Conservation (phyloP, 2,329 filamentous ascomycete genomes). For the Penicillium rolfsii region DNA sequence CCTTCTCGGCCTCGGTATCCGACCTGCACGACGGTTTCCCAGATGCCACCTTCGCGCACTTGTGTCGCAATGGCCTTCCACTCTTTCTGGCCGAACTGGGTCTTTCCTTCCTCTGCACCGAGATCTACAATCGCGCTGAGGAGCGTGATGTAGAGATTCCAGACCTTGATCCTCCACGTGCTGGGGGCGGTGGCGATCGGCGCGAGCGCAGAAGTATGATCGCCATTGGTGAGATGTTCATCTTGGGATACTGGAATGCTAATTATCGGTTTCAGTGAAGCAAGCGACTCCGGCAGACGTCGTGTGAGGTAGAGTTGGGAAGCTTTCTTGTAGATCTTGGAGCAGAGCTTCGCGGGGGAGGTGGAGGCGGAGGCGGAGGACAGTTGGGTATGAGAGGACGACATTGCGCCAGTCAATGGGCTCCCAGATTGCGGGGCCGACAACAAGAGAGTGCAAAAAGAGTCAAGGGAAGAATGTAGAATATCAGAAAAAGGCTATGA, state of each 20-base stretch:
- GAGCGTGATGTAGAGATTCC: constrained; percentile 94
- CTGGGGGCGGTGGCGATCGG: constrained; percentile 79
- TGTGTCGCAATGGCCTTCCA: constrained; percentile 82
- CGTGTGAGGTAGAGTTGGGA: constrained; percentile 94
- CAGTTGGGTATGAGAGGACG: constrained; percentile 57
- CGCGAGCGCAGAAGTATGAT: constrained; percentile 58
- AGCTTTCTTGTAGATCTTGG: constrained; percentile 90
- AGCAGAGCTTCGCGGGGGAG: constrained; percentile 66
- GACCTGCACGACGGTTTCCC: constrained; percentile 86
- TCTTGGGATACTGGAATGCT: constrained; percentile 54
- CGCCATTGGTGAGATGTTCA: constrained; percentile 48
- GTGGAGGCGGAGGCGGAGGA: constrained; percentile 71
- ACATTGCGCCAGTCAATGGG: constrained; percentile 41
- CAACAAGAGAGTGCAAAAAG: not conserved
- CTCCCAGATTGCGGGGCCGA: constrained; percentile 4
- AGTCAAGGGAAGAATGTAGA: constrained; percentile 11
- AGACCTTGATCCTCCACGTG: constrained; percentile 88
- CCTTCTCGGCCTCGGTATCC: constrained; percentile 88
- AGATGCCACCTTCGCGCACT: constrained; percentile 87
- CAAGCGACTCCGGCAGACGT: constrained; percentile 84
- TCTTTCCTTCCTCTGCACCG: constrained; percentile 86
- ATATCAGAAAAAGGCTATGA: constrained; percentile 8
- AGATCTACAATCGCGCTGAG: constrained; percentile 89
- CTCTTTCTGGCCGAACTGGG: constrained; percentile 79
- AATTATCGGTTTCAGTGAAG: constrained; percentile 81